phyloP scores from a whole-genome alignment of 305 asterid genomes.

The Plantago lanceolata region DNA sequence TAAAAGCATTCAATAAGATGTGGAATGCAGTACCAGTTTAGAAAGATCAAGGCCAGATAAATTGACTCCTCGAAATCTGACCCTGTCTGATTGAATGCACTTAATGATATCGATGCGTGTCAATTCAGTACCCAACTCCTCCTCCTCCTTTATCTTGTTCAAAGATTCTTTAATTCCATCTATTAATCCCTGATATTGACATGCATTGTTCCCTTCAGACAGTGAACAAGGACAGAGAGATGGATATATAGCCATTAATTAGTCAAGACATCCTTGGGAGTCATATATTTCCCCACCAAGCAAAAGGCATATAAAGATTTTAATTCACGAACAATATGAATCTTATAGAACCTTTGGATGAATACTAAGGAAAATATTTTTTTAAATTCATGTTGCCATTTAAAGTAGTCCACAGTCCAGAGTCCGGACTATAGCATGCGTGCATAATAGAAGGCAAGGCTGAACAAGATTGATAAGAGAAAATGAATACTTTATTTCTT shows the following conservation, averaged over 20 bases:
- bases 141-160: slow-evolving; percentile 70
- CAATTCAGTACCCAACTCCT: slow-evolving; percentile 72
- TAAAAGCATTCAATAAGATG: slow-evolving; percentile 12
- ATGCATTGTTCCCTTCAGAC: slow-evolving; percentile 20
- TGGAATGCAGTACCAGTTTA: slow-evolving; percentile 55
- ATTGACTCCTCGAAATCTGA: slow-evolving; percentile 88
- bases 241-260: slow-evolving; percentile 8
- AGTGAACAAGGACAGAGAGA: too few relatives aligned
- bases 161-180: slow-evolving; percentile 56
- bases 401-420: too few relatives aligned
- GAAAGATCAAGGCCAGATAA: slow-evolving; percentile 93
- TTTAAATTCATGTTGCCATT: too few relatives aligned
- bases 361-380: not conserved
- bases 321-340: not conserved
- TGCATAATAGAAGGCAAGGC: slow-evolving; percentile 8
- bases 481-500: slow-evolving; percentile 15
- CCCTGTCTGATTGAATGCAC: slow-evolving; percentile 90
- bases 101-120: slow-evolving; percentile 84
- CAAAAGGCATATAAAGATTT: not conserved
- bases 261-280: not conserved
- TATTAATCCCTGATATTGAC: slow-evolving; percentile 56
- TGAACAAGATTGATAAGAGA: slow-evolving; percentile 3
- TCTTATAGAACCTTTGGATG: not conserved
- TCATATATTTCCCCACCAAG: not conserved
- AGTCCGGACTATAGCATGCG: not conserved